Evolutionary conservation across 129 eudicot genomes (phyloP).

Genomic region (Helianthus tuberosus): DNA sequence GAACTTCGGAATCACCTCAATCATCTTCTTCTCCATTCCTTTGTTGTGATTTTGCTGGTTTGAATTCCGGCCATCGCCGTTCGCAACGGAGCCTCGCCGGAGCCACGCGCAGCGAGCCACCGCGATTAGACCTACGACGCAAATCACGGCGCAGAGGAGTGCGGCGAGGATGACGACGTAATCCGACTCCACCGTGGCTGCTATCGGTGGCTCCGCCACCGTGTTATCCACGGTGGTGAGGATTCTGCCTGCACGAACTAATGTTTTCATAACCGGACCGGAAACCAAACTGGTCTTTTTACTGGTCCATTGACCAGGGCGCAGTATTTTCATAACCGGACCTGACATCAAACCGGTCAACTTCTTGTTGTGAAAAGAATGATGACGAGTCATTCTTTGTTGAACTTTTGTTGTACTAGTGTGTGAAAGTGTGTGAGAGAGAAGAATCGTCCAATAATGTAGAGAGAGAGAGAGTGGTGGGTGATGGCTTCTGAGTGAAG

Average conservation of each 20-base stretch:
- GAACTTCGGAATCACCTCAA: constrained; percentile 27
- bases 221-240: constrained; percentile 29
- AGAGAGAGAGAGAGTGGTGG: not conserved
- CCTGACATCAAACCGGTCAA: too few relatives aligned
- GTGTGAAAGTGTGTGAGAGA: constrained; percentile 20
- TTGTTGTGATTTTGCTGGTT: constrained; percentile 9
- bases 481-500: not conserved
- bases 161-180: constrained; percentile 60
- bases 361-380: too few relatives aligned
- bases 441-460: not conserved
- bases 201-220: constrained; percentile 40
- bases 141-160: constrained; percentile 60
- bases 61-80: not conserved
- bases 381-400: constrained; percentile 28
- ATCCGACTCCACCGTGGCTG: constrained; percentile 43
- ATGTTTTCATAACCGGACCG: too few relatives aligned
- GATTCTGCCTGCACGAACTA: constrained; percentile 23
- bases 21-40: constrained; percentile 31
- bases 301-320: too few relatives aligned
- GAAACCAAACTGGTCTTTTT: too few relatives aligned
- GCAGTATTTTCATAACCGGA: too few relatives aligned
- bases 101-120: constrained; percentile 69
- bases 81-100: constrained; percentile 35
- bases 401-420: not conserved
- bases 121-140: constrained; percentile 52